A percentile compares a stretch with the other conserved stretches of the same genome.
These are phyloP conservation scores for Aspergillus hortae DNA, from an alignment of 2,329 filamentous ascomycete genomes.

Conservation along the genomic window DNA sequence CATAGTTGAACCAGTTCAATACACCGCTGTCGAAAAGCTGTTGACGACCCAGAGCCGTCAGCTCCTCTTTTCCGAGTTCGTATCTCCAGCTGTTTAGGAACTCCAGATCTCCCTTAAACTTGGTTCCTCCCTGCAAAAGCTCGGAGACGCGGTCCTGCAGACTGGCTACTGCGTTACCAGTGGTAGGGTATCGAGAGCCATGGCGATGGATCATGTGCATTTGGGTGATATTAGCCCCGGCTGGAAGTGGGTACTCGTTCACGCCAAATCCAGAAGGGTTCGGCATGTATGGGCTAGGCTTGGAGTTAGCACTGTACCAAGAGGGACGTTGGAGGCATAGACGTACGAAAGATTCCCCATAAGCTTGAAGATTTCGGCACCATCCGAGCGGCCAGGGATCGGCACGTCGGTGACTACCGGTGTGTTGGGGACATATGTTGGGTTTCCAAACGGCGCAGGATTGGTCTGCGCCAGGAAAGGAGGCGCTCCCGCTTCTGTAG, in stretches of 20 bases:
- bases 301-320: background rate
- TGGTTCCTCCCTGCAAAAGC: conserved; percentile 29
- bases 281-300: background rate
- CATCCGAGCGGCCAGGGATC: background rate
- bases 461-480: background rate
- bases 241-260: background rate
- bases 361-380: background rate
- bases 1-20: conserved; percentile 51
- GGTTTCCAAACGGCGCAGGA: background rate
- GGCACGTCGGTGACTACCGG: background rate
- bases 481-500: background rate
- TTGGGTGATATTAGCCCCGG: conserved; percentile 54
- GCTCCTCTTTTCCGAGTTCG: conserved; percentile 40
- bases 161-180: conserved; percentile 14
- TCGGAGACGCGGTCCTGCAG: conserved; percentile 47
- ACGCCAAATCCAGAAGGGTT: background rate
- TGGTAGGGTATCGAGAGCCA: conserved; percentile 51
- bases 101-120: conserved; percentile 44
- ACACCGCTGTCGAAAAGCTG: conserved; percentile 48
- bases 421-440: background rate
- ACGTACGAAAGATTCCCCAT: background rate
- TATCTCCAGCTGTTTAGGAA: conserved; percentile 55
- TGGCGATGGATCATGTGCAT: conserved; percentile 55
- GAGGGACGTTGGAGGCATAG: background rate
- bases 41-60: conserved; percentile 49